Base-by-base conservation (phyloP, 2,329 filamentous ascomycete species). In the Diaporthe vaccinii region DNA sequence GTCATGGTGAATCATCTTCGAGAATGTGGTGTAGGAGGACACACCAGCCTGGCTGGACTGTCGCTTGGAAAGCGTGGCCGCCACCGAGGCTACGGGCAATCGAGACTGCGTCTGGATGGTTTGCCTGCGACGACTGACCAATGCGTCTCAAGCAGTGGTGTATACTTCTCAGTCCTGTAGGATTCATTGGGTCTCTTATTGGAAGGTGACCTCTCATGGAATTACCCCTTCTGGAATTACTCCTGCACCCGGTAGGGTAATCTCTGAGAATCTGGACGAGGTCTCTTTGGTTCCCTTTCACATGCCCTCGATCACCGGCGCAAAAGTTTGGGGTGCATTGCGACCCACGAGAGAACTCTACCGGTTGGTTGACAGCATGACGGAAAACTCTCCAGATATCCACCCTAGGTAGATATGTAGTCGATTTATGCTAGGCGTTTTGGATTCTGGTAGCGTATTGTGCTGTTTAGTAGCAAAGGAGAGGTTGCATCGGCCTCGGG, bases 401-500 rank as follows among this genome's bases (percentile, higher is more conserved):
- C 15, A 39, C 20, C 10, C 10, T 39, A 36, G 31, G 15, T 34
- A 51, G 62, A 51, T 10, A 25, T 67, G 62, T 68, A 25, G 65
- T 53, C 31, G 9, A 53, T 28, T 39, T 28, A 53, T 53, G 22
- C 34, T 25, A 39, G 46, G 31, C 25, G 28, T 44, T 34, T 44
- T 67, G 15, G 28, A 51, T 51, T 67, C 61, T 53, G 22, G 28
- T 68, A 25, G 28, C 20, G 62, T 51, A 22, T 36, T 36, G 62
- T 67, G 44, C 28, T 36, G 25, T n/a, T n/a, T 15, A 20, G 22
- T 25, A 36, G 20, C 31, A 39, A 53, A 9, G 20, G 46, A n/a
- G 31, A 68, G 65, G 65, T 68, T 53, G 34, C 49, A 55, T 69
- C 49, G 22, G 65, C 46, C 20, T 31, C 57, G 58, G 70, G 44